These are phyloP conservation scores for Arachis monticola DNA, from an alignment of 331 rosid genomes.

Conservation along the genomic window DNA sequence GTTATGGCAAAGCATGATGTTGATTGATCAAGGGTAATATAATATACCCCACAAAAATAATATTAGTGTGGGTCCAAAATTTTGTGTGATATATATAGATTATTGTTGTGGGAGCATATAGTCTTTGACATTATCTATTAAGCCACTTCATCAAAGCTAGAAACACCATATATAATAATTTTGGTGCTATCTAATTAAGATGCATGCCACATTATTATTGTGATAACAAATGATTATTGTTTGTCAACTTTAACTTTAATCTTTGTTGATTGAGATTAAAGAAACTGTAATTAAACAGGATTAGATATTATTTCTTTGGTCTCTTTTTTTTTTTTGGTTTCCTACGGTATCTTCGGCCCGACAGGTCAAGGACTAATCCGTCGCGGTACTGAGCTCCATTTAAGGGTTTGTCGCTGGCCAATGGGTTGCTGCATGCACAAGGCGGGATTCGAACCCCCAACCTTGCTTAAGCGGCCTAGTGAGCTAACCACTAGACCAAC, in stretches of 20 bases:
- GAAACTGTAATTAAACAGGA: not conserved
- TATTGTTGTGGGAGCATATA: not conserved
- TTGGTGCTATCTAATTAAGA: conserved; percentile 15
- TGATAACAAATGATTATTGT: conserved; percentile 19
- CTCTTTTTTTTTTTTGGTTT: too few species aligned
- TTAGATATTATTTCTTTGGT: conserved; percentile 1
- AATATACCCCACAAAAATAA: not conserved
- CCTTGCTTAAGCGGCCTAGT: too few species aligned
- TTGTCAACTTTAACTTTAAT: conserved; percentile 34
- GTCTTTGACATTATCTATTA: conserved; percentile 26
- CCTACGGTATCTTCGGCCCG: too few species aligned
- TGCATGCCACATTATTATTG: conserved; percentile 20
- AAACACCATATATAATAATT: conserved; percentile 27
- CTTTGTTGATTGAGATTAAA: conserved; percentile 9
- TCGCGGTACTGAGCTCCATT: too few species aligned
- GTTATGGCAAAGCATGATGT: conserved; percentile 30
- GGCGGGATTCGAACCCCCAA: too few species aligned
- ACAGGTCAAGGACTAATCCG: too few species aligned
- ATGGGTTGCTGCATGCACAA: too few species aligned
- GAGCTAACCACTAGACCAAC: too few species aligned
- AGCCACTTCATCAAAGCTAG: conserved; percentile 36
- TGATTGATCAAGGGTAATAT: conserved; percentile 32
- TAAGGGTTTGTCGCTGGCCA: too few species aligned
- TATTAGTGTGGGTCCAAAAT: too few species aligned
- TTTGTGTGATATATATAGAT: too few species aligned